These are phyloP conservation scores for Pythium guiyangense DNA, from an alignment of 352 stramenopile genomes.

Conservation along the genomic window DNA sequence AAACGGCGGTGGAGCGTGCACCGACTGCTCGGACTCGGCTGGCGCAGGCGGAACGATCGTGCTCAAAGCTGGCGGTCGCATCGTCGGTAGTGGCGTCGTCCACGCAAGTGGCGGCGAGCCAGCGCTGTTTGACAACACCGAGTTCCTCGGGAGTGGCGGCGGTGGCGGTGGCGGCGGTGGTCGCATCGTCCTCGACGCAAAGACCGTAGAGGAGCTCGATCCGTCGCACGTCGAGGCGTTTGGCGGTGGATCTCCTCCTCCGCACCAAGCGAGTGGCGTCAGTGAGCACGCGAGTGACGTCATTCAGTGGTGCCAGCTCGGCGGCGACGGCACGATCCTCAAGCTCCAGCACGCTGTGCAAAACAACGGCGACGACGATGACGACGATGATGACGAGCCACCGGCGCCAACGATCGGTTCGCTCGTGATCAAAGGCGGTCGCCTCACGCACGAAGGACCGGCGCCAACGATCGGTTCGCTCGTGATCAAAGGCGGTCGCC, in stretches of 20 bases:
- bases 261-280: neutral
- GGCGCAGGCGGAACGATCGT: slow-evolving; percentile 53
- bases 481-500: slow-evolving; percentile 49
- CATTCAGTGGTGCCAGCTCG: slow-evolving; percentile 76
- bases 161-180: slow-evolving; percentile 58
- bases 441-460: slow-evolving; percentile 37
- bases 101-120: slow-evolving; percentile 54
- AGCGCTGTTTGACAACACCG: slow-evolving; percentile 24
- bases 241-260: slow-evolving; percentile 33
- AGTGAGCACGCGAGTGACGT: slow-evolving; percentile 7
- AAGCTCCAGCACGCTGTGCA: slow-evolving; percentile 39
- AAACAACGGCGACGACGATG: neutral
- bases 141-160: slow-evolving; percentile 21
- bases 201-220: slow-evolving; percentile 31
- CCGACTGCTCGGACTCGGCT: slow-evolving; percentile 53
- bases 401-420: slow-evolving; percentile 20
- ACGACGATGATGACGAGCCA: slow-evolving; percentile 6
- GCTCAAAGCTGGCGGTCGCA: slow-evolving; percentile 25
- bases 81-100: slow-evolving; percentile 37
- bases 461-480: slow-evolving; percentile 28
- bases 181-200: slow-evolving; percentile 47
- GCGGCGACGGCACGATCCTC: slow-evolving; percentile 71
- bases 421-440: slow-evolving; percentile 54
- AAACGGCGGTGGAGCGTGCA: slow-evolving; percentile 53
- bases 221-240: slow-evolving; percentile 40